phyloP scores from a whole-genome alignment of 306 rosid genomes.

The Pachyrhizus erosus region DNA sequence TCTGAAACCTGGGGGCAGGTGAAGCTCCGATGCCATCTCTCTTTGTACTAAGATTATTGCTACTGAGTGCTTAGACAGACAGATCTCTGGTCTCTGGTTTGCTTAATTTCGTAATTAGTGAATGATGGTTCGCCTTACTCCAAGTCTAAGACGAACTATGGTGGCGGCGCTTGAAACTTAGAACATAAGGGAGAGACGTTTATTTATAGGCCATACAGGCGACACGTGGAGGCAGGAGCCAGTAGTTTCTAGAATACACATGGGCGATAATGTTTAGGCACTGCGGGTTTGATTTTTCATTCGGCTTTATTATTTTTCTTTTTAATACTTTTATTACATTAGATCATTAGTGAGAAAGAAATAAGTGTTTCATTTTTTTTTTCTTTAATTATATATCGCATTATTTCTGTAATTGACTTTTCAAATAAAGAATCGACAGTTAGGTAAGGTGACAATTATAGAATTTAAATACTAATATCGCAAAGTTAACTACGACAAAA shows the following conservation, averaged over 20 bases:
- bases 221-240: constrained; percentile 59
- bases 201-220: constrained; percentile 49
- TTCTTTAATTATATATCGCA: neutral
- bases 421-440: neutral
- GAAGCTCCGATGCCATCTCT: constrained; percentile 72
- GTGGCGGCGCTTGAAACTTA: constrained; percentile 87
- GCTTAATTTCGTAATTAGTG: neutral
- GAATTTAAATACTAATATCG: neutral
- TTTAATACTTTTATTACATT: neutral
- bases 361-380: neutral
- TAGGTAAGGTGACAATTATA: neutral
- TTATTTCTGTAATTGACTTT: neutral
- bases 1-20: constrained; percentile 89
- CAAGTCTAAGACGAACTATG: constrained; percentile 28
- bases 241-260: constrained; percentile 71
- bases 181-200: constrained; percentile 50
- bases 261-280: constrained; percentile 61
- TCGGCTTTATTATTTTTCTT: neutral
- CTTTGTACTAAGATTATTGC: no score
- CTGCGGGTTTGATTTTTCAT: constrained; percentile 25
- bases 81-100: constrained; percentile 10
- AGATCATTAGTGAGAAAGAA: neutral
- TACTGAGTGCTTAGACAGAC: neutral
- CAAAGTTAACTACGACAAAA: no score
- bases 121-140: neutral